Evolutionary conservation across 139 green algal species (phyloP).

Genomic region (Chlamydomonas incerta): DNA sequence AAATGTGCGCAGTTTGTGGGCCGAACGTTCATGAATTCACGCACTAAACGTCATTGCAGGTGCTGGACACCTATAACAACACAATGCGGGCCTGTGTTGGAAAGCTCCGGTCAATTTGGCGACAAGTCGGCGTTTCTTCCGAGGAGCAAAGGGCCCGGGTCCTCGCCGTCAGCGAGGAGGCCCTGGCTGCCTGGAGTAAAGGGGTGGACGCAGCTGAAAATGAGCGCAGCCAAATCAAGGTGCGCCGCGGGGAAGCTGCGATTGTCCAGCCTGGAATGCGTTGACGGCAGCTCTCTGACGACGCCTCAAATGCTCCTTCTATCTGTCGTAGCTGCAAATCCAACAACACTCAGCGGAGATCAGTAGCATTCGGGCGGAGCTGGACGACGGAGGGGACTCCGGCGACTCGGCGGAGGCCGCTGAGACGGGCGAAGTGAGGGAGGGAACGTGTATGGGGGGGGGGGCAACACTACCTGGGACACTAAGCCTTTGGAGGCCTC

Average conservation of each 20-base stretch:
- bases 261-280: no score
- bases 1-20: no score
- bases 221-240: no score
- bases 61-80: neutral
- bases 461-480: no score
- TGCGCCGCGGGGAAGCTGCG: no score
- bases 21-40: no score
- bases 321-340: neutral
- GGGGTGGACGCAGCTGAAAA: no score
- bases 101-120: conserved; percentile 14
- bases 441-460: no score
- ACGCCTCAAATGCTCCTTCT: no score
- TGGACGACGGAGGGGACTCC: conserved; percentile 4
- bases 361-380: neutral
- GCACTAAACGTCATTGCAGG: neutral
- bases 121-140: neutral
- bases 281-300: no score
- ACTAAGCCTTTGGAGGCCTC: no score
- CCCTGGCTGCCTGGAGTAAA: neutral
- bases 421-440: neutral
- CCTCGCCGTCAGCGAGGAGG: neutral
- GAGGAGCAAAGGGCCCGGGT: neutral
- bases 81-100: neutral
- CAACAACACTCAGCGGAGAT: conserved; percentile 18
- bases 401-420: neutral